Conservation (phyloP, 768 basidiomycete species). For the Panaeolus cyanescens region DNA sequence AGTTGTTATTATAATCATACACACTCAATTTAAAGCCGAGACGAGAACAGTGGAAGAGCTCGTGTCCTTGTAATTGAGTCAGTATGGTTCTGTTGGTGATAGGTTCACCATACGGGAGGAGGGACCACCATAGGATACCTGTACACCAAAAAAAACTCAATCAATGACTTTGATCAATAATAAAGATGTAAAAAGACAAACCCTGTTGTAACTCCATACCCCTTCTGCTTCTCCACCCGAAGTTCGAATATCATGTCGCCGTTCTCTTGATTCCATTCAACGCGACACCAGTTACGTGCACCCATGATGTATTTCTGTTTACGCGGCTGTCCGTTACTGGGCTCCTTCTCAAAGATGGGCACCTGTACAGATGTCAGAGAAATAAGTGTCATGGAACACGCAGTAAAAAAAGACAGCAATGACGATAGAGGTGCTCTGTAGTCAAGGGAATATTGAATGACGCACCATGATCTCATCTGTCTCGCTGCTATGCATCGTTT, state of each 20-base stretch:
- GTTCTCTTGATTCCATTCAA: constrained; percentile 55
- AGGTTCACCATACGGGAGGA: constrained; percentile 32
- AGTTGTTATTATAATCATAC: background rate
- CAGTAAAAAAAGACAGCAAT: background rate
- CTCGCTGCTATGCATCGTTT: constrained; percentile 75
- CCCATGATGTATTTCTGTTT: constrained; percentile 88
- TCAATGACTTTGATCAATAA: constrained; percentile 1
- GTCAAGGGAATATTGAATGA: background rate
- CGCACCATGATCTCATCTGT: constrained; percentile 90
- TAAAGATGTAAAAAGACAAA: constrained; percentile 37
- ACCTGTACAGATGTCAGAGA: constrained; percentile 40
- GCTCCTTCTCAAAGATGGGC: constrained; percentile 75
- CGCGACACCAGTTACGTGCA: constrained; percentile 83
- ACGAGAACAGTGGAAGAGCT: background rate
- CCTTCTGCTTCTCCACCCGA: constrained; percentile 84
- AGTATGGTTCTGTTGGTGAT: background rate
- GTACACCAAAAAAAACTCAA: constrained; percentile 5
- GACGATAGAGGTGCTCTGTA: background rate
- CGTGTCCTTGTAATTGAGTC: background rate
- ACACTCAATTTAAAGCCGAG: background rate
- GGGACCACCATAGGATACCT: constrained; percentile 50
- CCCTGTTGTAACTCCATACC: constrained; percentile 80
- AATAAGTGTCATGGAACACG: background rate
- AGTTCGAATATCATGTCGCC: constrained; percentile 82
- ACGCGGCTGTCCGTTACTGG: constrained; percentile 66